phyloP scores from a whole-genome alignment of 2,329 filamentous ascomycete species.

The Grosmannia serpens region DNA sequence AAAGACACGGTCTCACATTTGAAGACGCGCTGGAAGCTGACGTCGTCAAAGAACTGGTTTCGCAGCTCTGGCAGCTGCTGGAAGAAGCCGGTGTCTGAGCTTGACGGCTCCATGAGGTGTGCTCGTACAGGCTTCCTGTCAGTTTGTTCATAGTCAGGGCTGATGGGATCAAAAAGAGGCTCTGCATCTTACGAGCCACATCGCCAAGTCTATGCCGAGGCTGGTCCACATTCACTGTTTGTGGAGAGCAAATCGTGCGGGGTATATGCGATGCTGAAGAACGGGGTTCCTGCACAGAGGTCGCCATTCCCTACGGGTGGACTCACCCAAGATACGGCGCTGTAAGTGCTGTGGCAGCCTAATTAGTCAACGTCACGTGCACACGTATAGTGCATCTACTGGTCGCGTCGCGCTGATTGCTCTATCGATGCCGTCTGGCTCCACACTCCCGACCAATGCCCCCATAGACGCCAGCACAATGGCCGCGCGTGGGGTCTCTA shows the following conservation, averaged over 20 bases:
- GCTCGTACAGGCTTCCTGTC: not conserved
- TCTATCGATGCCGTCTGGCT: not conserved
- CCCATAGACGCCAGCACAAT: slow-evolving; percentile 1
- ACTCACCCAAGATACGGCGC: too few relatives aligned
- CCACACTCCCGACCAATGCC: not conserved
- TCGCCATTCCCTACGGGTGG: too few relatives aligned
- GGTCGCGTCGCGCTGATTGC: not conserved
- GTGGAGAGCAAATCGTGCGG: not conserved
- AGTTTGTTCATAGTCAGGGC: too few relatives aligned
- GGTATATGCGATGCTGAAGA: not conserved
- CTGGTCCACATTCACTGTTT: not conserved
- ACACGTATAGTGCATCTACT: not conserved
- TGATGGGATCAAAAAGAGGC: too few relatives aligned
- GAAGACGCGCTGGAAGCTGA: slow-evolving; percentile 38
- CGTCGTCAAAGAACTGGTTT: slow-evolving; percentile 48
- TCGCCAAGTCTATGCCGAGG: not conserved
- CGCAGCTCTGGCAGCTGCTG: slow-evolving; percentile 37
- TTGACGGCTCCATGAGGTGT: slow-evolving; percentile 29
- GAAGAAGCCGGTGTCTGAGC: slow-evolving; percentile 41
- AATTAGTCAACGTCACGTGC: not conserved
- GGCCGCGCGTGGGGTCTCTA: slow-evolving; percentile 3
- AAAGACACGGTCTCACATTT: slow-evolving; percentile 25
- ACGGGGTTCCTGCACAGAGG: too few relatives aligned
- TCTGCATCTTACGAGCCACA: too few relatives aligned
- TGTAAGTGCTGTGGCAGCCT: too few relatives aligned